Conservation (phyloP, 2,329 filamentous ascomycete genomes). For the Ambrosiella cleistominuta region DNA sequence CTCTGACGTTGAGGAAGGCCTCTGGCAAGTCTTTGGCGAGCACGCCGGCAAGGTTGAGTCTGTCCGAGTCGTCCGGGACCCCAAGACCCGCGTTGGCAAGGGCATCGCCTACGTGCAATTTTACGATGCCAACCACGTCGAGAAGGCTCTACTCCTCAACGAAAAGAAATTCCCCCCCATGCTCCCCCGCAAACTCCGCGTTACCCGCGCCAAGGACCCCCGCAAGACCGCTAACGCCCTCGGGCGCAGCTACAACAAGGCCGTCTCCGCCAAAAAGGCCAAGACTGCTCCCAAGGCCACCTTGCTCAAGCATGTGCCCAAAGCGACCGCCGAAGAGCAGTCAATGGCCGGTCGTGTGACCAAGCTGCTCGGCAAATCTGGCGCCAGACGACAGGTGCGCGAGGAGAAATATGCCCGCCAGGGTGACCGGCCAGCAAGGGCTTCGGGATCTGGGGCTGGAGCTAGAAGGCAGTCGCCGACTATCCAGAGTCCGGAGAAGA, state of each 20-base stretch:
- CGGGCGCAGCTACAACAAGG: slow-evolving; percentile 22
- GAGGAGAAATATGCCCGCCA: slow-evolving; percentile 10
- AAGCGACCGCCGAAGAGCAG: slow-evolving; percentile 50
- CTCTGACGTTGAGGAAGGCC: slow-evolving; percentile 78
- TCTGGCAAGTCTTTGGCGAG: slow-evolving; percentile 66
- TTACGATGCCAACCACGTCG: slow-evolving; percentile 68
- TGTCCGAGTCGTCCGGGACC: slow-evolving; percentile 79
- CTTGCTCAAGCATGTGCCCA: slow-evolving; percentile 45
- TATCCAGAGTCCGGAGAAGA: slow-evolving; percentile 43
- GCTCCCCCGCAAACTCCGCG: slow-evolving; percentile 74
- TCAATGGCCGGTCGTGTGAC: slow-evolving; percentile 55
- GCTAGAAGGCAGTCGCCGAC: slow-evolving; percentile 15
- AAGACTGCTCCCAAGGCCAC: slow-evolving; percentile 20
- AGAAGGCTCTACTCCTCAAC: slow-evolving; percentile 73
- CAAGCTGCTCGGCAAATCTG: slow-evolving; percentile 56
- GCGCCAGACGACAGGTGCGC: slow-evolving; percentile 31
- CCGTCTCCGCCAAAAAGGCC: slow-evolving; percentile 21
- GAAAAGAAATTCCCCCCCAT: slow-evolving; percentile 88
- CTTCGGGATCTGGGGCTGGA: slow-evolving; percentile 7
- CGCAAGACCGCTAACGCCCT: slow-evolving; percentile 39
- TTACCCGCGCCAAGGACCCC: slow-evolving; percentile 66
- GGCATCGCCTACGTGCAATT: slow-evolving; percentile 98
- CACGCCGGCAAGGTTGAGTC: slow-evolving; percentile 69
- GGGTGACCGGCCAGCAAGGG: slow-evolving; percentile 9
- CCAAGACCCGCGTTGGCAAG: slow-evolving; percentile 83